Evolutionary conservation across 495 filamentous ascomycete genomes (phyloP).

Genomic region (Venustampulla echinocandica): DNA sequence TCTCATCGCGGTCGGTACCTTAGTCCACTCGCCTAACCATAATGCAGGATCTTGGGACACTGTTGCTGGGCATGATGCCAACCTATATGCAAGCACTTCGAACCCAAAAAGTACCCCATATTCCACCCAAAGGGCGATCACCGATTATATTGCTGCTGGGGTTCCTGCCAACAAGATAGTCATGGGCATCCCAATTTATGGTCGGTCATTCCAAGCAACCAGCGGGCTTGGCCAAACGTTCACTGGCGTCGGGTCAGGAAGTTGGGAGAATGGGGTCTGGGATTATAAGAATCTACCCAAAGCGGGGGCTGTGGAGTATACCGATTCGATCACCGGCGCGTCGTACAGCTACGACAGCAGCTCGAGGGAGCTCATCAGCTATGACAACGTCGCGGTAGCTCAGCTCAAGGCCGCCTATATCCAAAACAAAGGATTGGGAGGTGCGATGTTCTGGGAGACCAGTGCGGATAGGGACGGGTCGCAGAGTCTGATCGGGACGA

Average conservation of each 20-base stretch:
- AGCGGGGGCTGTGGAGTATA: constrained; percentile 36
- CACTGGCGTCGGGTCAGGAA: constrained; percentile 53
- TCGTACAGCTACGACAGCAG: constrained; percentile 60
- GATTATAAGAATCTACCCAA: constrained; percentile 61
- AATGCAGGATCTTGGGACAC: constrained; percentile 65
- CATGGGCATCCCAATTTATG: constrained; percentile 80
- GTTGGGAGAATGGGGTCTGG: constrained; percentile 73
- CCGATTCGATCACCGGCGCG: constrained; percentile 46
- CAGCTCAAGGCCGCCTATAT: constrained; percentile 59
- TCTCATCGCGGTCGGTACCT: too few relatives aligned
- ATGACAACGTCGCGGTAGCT: constrained; percentile 58
- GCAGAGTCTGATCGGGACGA: constrained; percentile 48
- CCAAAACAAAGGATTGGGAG: constrained; percentile 53
- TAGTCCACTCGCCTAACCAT: too few relatives aligned
- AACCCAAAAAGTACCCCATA: constrained; percentile 54
- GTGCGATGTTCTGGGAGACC: constrained; percentile 88
- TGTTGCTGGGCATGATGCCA: constrained; percentile 65
- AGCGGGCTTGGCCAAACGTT: constrained; percentile 60
- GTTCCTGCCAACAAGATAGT: constrained; percentile 63
- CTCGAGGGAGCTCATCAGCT: constrained; percentile 58
- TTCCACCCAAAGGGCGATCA: constrained; percentile 56
- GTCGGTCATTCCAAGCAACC: constrained; percentile 68
- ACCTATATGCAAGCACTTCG: constrained; percentile 48
- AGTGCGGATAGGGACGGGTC: constrained; percentile 57
- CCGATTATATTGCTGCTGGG: constrained; percentile 55